Evolutionary conservation across 192 early-diverging fungal genomes (phyloP), one percentile per base, ranked within the genome.

Genomic region (Backusella macrospora): DNA sequence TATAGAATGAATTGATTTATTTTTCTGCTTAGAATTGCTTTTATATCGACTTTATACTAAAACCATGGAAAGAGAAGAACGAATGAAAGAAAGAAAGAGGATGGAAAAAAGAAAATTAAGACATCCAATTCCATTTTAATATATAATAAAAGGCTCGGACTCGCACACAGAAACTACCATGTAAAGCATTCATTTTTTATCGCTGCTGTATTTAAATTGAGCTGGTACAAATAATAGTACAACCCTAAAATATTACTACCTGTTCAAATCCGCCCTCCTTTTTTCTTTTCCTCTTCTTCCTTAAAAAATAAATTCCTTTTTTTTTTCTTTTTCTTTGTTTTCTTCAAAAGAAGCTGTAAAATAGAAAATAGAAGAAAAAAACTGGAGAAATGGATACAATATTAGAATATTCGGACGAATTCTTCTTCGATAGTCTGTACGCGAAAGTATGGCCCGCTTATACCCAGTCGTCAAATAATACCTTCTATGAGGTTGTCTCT

Each of bases 401-500:
- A 46, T 82, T 93, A 71, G 83, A 87, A 14, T 76, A 81, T 34
- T 71, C 88, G 63, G 92, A 93, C 84, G 78, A 87, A 9, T 88
- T 85, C 74, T 81, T 90, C 78, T 82, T 90, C 62, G 86, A 93
- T 78, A 49, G 70, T 13, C 71, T 90, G 46, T 93, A 93, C 78
- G 65, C 78, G 43, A 73, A 78, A 43, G 12, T 59, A 59, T 59
- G 52, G 52, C 52, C 52, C 9, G 52, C 52, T 4, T 59, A 59
- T 59, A 67, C 86, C 80, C 18, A 81, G 16, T 71, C 83, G 75
- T 42, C 75, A 26, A 76, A 74, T 40, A 81, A 75, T 70, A 75
- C 83, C 40, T 45, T 70, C 10, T 49, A 80, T 5, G 67, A 80
- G 13, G 39, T 78, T 6, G 79, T 82, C 43, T 78, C 81, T n/a